Evolutionary conservation across 352 stramenopile genomes (phyloP), one percentile per base, ranked within the genome.

Genomic region (Globisporangium sylvaticum): DNA sequence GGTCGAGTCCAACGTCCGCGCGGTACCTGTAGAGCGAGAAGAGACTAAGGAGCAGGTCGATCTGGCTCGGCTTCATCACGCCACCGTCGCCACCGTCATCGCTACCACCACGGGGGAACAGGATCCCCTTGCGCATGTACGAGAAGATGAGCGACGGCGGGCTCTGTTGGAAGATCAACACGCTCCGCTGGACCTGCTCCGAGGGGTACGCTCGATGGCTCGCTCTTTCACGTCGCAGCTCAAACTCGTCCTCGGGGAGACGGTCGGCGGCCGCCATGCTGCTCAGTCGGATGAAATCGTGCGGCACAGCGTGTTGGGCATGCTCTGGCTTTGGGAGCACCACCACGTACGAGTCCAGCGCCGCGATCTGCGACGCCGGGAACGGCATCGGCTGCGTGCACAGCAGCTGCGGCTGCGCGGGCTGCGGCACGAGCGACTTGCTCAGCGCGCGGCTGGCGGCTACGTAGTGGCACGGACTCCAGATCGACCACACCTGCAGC

Each of bases 11-110:
- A 1, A 95, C 85, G 59, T 95, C 85, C 25, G 87, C 87, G n/a
- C 87, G 84, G 67, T 92, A 95, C 4, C 87, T 80, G 68, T 95
- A 95, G 54, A 94, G 69, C 15, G 87, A 94, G 62, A 92, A 95
- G 20, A 94, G 68, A 62, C 85, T 95, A 31, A 95, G 62, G 3
- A 94, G 57, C 44, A 95, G 68, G 65, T 95, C 87, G 31, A 95
- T 77, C 60, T 89, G 83, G 34, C 80, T 82, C 37, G 79, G 68
- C 46, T 65, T 75, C 59, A 84, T 71, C 9, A 57, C 66, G 9
- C 69, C 63, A 1, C 62, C 37, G 4, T 64, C 14, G 61, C 60
- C 10, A 54, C 5, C 12, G n/a, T 29, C 48, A 29, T 27, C 22
- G 8, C n/a, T 12, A 18, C 67, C 53, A n/a, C 42, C 18, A 24